Base-by-base conservation (phyloP, 495 filamentous ascomycete species). In the Amphirosellinia nigrospora region DNA sequence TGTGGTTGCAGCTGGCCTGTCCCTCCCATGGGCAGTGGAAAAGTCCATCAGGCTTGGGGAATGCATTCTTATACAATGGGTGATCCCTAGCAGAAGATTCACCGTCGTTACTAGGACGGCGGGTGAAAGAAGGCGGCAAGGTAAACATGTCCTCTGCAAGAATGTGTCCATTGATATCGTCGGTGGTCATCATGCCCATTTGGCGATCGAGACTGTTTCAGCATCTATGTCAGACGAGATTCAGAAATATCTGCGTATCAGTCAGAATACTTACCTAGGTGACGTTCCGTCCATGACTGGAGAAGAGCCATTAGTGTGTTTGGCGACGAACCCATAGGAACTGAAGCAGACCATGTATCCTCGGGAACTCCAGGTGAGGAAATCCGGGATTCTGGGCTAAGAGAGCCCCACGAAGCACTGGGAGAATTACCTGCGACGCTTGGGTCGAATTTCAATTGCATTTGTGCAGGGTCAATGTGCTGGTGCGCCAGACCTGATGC, bases 21-120 rank as follows among this genome's bases (percentile, higher is more conserved):
- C 87, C 88, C 80, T 92, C 90, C 83, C 88, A 94, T 28, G 94
- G 94, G 87, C 94, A 98, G 83, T 96, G 92, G 81, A 94, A 98
- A 59, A 95, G 86, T 77, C 91, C 92, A 82, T 96, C 92, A 71
- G 82, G 82, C 50, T 89, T 75, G 38, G 85, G 85, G 53, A 87
- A 88, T 52, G 86, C 85, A 76, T 88, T 87, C 76, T 91, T 89
- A 82, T 97, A 97, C 71, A 92, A 87, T 36, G 85, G 88, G 79
- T 97, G 90, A 72, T 91, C 90, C 78, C 94, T 83, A 21, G 93
- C 92, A 53, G 76, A 73, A 81, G 89, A 90, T 77, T 90, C 84
- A 74, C 82, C 82, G 34, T 86, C 84, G 63, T 78, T 79, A 75
- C 83, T 85, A 70, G 80, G 72, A 61, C 83, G 83, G 72, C 84